Base-by-base conservation (phyloP, 2,329 filamentous ascomycete genomes). In the Elsinoe perseae region DNA sequence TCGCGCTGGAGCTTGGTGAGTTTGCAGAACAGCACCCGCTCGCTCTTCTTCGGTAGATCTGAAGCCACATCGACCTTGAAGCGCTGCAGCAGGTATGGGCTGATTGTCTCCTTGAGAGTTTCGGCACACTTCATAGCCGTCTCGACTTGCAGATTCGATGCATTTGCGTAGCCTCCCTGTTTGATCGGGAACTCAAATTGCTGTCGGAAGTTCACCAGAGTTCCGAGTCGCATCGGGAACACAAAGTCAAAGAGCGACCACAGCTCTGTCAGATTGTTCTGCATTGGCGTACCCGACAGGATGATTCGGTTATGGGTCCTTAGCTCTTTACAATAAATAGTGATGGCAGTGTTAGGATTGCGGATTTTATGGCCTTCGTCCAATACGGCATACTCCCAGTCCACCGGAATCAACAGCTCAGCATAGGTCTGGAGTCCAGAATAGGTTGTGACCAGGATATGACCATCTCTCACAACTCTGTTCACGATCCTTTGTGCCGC, bases 221-320 rank as follows among this genome's bases (percentile, higher is more conserved):
- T 96, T 0, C 93, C 95, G 4, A 98, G 75, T 12, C 91, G 86
- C 89, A 97, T 96, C 0, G 95, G 93, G 60, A 90, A 97, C 57
- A 97, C 86, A 66, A 98, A 98, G 68, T 98, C 95, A 66, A 98
- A 97, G 0, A 98, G 75, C 0, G 92, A 97, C 92, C 93, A 98
- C 0, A 98, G 76, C 68, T 98, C 95, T 0, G 87, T 85, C 23
- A 98, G 73, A 61, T 96, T 97, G 70, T 98, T 98, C 69, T 98
- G 95, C 77, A 98, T 95, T 0, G 95, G 95, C 0, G 93, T 98
- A 4, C 93, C 93, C 0, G 95, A 97, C 1, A 98, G 76, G 58
- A 98, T 97, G 60, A 97, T 80, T 20, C 95, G 83, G 64, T 97
- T 93, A 0, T 87, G 81, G 0, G 93, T 98, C 30, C 87, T 85